Evolutionary conservation across 257 asterid species (phyloP).

Genomic region (Solanum chmielewskii): DNA sequence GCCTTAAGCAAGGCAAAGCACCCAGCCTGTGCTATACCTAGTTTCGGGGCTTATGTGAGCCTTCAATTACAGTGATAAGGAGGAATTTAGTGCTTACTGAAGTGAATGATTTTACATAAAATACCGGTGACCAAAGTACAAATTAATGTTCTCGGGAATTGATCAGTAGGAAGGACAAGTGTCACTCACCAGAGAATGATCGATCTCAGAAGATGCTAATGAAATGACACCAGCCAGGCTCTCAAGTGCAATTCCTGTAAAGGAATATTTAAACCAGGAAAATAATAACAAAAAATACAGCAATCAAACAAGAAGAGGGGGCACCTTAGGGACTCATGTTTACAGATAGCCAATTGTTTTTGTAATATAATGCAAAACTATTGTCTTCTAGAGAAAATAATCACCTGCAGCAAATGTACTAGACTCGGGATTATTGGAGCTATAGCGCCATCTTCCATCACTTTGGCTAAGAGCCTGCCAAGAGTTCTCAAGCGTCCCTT

Average conservation of each 20-base stretch:
- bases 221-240: slow-evolving; percentile 81
- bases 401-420: slow-evolving; percentile 89
- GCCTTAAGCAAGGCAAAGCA: neutral
- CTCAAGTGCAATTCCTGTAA: slow-evolving; percentile 81
- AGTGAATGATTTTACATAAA: neutral
- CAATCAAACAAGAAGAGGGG: neutral
- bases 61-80: neutral
- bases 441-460: slow-evolving; percentile 97
- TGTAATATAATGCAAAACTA: neutral
- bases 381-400: neutral
- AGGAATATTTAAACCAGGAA: neutral
- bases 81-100: neutral
- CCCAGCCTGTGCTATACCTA: neutral
- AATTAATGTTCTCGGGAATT: neutral
- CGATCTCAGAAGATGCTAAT: slow-evolving; percentile 65
- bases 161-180: neutral
- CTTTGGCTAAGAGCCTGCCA: slow-evolving; percentile 92
- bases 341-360: neutral
- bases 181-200: slow-evolving; percentile 55
- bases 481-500: slow-evolving; percentile 1
- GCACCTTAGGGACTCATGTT: neutral
- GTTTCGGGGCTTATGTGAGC: neutral
- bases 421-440: slow-evolving; percentile 74
- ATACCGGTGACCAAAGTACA: neutral
- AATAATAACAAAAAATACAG: neutral